Conservation (phyloP, 768 basidiomycete genomes). For the Termitomyces eurrhizus region DNA sequence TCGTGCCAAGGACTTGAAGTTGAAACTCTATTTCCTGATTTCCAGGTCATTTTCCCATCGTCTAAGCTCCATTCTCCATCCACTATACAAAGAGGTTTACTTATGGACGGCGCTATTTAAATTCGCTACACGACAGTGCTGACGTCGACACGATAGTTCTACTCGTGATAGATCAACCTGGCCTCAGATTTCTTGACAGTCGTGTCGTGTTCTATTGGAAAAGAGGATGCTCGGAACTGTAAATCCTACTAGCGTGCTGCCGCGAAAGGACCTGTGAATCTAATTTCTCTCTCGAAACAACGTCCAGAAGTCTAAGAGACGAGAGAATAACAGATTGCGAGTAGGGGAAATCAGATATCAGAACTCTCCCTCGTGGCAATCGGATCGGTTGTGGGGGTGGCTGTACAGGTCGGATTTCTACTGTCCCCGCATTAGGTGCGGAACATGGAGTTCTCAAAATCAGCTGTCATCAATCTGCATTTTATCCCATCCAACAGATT, state of each 20-base stretch:
- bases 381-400: not conserved
- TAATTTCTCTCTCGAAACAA: not conserved
- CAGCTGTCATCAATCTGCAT: conserved; percentile 3
- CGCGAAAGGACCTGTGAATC: not conserved
- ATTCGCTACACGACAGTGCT: not conserved
- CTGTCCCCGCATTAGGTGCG: not conserved
- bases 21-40: not conserved
- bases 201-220: not conserved
- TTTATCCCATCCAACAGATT: not conserved
- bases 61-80: not conserved
- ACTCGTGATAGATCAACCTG: too few species aligned
- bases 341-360: not conserved
- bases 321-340: not conserved
- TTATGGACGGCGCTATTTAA: not conserved
- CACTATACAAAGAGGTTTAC: too few species aligned
- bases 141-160: too few species aligned
- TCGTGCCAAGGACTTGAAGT: not conserved
- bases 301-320: not conserved
- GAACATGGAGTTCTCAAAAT: conserved; percentile 17
- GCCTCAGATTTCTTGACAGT: too few species aligned
- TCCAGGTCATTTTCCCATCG: not conserved
- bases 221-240: not conserved
- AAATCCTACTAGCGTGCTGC: not conserved
- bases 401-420: not conserved
- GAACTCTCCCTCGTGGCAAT: too few species aligned